Base-by-base conservation (phyloP, 2,329 filamentous ascomycete genomes). In the Plectosphaerella sp. region DNA sequence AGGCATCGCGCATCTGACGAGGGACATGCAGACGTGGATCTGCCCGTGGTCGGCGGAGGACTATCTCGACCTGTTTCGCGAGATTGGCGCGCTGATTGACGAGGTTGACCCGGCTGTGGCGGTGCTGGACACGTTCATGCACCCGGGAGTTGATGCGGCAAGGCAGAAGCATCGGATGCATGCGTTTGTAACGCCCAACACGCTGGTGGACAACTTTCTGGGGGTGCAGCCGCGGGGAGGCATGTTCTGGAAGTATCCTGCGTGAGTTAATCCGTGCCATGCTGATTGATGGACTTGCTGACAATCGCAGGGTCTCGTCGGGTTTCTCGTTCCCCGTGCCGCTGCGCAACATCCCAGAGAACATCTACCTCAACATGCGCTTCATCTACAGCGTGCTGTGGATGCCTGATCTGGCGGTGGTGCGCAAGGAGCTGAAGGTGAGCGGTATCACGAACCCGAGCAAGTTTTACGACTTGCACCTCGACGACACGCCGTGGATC, bases 291-390 rank as follows among this genome's bases (percentile, higher is more conserved):
- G 22, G 22, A 3, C 22, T 22, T 22, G 22, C 22, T 10, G 25
- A 41, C 10, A 33, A 15, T 41, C 36, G 6, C 37, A 77, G 74
- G 25, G 63, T 71, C 0, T 67, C 67, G 2, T 74, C 73, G 1
- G 73, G 71, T 4, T 73, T 71, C 51, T 54, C 64, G 0, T 80
- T 72, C 48, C 77, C 77, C 0, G 62, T 80, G 0, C 74, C 77
- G 1, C 68, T 61, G 63, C 60, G 61, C 47, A 59, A 71, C 0
- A 65, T 78, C 33, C 69, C 69, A 4, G 54, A 61, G 5, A 79
- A 78, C 54, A 64, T 74, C 5, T 59, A 62, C 20, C 56, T 64
- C 12, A 47, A 56, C 18, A 8, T 50, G 9, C 51, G 59, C 18
- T 41, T 62, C 5, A 53, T 65, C 15, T 61, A 56, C 36, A 15